Evolutionary conservation across 768 basidiomycete species (phyloP), one percentile per base, ranked within the genome.

Genomic region (Auricularia sp.): DNA sequence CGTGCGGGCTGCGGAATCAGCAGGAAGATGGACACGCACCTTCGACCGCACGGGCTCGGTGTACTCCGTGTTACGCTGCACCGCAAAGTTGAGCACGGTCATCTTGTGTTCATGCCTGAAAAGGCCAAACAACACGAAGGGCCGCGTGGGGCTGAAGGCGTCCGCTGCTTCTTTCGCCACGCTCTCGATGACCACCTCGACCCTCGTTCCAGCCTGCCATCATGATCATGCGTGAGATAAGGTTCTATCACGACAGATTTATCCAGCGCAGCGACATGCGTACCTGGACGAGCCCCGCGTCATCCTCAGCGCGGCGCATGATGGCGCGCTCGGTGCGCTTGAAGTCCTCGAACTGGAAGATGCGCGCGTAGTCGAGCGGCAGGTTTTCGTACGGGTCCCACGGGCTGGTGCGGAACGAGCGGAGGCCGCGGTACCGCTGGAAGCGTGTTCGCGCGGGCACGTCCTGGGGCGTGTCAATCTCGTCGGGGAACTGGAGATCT

Each of bases 341-440:
- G 78, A 90, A 97, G 70, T 95, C 91, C 75, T 98, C 94, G 71
- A 98, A 97, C 73, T 94, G 91, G 77, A 98, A 99, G 69, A 98
- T 96, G 51, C 89, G 83, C 2, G 89, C 93, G 71, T 98, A 98
- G 72, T 99, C 94, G 61, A 87, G 77, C 12, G 96, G 96, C 11
- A 99, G 79, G 71, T 95, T 95, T 75, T 99, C 96, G 70, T 89
- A 98, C 7, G 96, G 87, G 73, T 98, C 97, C 97, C 96, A 99
- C 43, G 91, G 92, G 72, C 91, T 94, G 5, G 96, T 98, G 43
- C 96, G 80, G 81, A 99, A 91, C 14, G 91, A 93, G 59, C 86
- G 86, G 76, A 99, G 74, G 7, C 96, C 96, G 65, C 96, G 86
- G 73, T 87, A 99, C 60, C 95, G 84, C 70, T 93, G 91, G 77